Evolutionary conservation across 2,329 filamentous ascomycete species (phyloP).

Genomic region (Apiospora rasikravindrae): DNA sequence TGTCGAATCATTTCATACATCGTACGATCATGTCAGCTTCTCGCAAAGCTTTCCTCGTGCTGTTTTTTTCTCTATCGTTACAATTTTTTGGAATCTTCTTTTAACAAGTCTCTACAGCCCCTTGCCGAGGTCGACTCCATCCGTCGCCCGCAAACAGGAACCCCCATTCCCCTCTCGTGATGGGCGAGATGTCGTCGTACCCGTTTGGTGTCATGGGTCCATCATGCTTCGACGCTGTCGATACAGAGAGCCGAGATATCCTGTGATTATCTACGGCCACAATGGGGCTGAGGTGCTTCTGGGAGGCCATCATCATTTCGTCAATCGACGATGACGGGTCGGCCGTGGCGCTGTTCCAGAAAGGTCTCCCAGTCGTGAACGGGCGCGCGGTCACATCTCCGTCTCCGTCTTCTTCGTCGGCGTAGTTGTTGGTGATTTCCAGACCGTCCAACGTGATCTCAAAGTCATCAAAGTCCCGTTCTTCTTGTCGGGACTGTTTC

Average conservation of each 20-base stretch:
- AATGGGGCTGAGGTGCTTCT: constrained; percentile 29
- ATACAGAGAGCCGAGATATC: constrained; percentile 24
- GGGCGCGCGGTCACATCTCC: constrained; percentile 43
- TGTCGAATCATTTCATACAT: constrained; percentile 11
- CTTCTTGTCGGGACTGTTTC: not conserved
- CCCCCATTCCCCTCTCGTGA: constrained; percentile 67
- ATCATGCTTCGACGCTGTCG: constrained; percentile 33
- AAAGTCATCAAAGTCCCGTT: constrained; percentile 24
- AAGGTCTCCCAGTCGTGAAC: constrained; percentile 32
- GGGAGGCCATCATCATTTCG: constrained; percentile 41
- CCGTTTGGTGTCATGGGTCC: constrained; percentile 63
- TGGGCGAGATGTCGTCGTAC: constrained; percentile 67
- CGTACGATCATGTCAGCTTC: not conserved
- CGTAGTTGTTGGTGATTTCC: constrained; percentile 20
- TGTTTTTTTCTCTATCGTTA: not conserved
- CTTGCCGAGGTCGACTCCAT: constrained; percentile 48
- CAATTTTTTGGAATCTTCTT: not conserved
- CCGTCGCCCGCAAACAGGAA: constrained; percentile 59
- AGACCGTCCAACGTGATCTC: constrained; percentile 30
- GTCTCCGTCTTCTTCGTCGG: constrained; percentile 40
- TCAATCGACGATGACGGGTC: constrained; percentile 45
- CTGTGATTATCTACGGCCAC: constrained; percentile 10
- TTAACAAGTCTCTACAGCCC: constrained; percentile 58
- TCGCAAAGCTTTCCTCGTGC: not conserved
- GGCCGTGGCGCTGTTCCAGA: constrained; percentile 24